These are phyloP conservation scores for Pseudomassariella vexata DNA, from an alignment of 2,329 filamentous ascomycete genomes.

Conservation along the genomic window DNA sequence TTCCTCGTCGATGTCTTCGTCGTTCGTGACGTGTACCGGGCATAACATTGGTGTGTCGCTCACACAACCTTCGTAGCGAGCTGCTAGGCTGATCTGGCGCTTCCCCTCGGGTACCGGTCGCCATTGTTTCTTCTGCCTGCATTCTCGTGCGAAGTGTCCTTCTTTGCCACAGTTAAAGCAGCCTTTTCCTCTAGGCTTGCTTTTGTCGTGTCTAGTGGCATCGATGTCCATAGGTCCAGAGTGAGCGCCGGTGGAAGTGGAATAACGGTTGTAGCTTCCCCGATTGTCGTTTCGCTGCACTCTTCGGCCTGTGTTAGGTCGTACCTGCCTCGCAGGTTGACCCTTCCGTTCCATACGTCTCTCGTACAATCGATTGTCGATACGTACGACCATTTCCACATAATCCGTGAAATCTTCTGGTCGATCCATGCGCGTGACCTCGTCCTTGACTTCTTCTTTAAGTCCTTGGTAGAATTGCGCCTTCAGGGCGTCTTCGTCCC, in stretches of 20 bases:
- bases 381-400: neutral
- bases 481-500: neutral
- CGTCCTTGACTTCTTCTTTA: neutral
- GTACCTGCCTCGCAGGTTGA: neutral
- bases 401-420: neutral
- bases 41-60: too few species aligned
- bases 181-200: neutral
- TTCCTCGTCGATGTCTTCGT: too few species aligned
- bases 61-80: too few species aligned
- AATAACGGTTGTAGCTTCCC: too few species aligned
- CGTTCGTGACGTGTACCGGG: too few species aligned
- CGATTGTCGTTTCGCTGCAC: neutral
- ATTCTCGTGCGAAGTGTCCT: too few species aligned
- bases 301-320: neutral
- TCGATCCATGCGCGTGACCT: neutral
- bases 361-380: slow-evolving; percentile 1
- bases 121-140: too few species aligned
- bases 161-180: too few species aligned
- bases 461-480: neutral
- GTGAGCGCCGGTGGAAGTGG: too few species aligned
- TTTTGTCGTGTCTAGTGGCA: neutral
- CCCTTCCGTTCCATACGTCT: neutral
- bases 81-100: too few species aligned
- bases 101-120: too few species aligned
- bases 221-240: too few species aligned